Evolutionary conservation across 2,329 filamentous ascomycete genomes (phyloP).

Genomic region (Aspergillus intermedius): DNA sequence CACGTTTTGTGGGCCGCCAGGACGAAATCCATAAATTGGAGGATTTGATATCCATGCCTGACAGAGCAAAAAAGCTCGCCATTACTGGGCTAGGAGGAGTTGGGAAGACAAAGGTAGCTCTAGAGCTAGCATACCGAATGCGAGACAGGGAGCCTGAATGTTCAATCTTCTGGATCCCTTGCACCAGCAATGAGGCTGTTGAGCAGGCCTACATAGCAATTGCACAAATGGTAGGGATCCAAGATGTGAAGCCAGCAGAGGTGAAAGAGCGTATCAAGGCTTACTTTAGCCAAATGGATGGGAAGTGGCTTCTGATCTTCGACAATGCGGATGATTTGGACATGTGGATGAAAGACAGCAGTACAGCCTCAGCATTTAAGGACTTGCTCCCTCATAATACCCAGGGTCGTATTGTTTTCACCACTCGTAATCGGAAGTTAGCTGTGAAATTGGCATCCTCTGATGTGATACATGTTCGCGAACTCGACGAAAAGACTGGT

Average conservation of each 20-base stretch:
- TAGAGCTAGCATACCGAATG: slow-evolving; percentile 19
- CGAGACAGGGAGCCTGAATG: slow-evolving; percentile 11
- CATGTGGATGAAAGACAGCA: slow-evolving; percentile 8
- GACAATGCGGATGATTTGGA: slow-evolving; percentile 20
- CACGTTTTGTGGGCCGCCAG: slow-evolving; percentile 8
- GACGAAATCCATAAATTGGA: slow-evolving; percentile 6
- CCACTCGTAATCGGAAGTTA: slow-evolving; percentile 12
- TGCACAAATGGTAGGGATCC: slow-evolving; percentile 7
- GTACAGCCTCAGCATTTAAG: slow-evolving; percentile 2
- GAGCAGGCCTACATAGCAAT: slow-evolving; percentile 16
- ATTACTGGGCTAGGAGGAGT: slow-evolving; percentile 19
- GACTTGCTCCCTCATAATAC: slow-evolving; percentile 10
- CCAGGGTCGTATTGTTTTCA: slow-evolving; percentile 15
- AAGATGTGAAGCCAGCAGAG: slow-evolving; percentile 2
- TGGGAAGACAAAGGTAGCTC: slow-evolving; percentile 23
- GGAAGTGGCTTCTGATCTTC: slow-evolving; percentile 19
- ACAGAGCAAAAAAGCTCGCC: slow-evolving; percentile 10
- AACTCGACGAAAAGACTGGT: slow-evolving; percentile 2
- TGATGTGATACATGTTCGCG: slow-evolving; percentile 6
- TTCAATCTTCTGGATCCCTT: slow-evolving; percentile 23
- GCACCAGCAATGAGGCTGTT: slow-evolving; percentile 12
- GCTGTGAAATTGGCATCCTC: slow-evolving; percentile 4
- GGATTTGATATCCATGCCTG: not conserved
- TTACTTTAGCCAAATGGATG: slow-evolving; percentile 8
- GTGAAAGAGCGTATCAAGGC: slow-evolving; percentile 4